These are phyloP conservation scores for Xylaria hypoxylon DNA, from an alignment of 2,329 filamentous ascomycete genomes.

Conservation along the genomic window DNA sequence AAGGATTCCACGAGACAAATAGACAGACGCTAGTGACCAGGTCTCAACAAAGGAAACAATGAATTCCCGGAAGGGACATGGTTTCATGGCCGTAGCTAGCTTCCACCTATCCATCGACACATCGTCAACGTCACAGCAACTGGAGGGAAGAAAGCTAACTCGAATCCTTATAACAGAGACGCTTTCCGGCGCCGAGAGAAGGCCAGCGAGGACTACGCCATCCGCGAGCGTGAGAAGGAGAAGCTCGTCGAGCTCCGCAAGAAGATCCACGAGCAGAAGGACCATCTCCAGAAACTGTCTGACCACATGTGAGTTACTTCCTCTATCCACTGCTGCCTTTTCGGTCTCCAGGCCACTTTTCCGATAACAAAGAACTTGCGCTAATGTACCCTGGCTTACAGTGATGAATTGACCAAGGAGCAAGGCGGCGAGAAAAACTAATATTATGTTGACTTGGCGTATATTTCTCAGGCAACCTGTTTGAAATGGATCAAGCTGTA, in stretches of 20 bases:
- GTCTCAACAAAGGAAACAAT: not conserved
- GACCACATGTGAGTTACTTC: constrained; percentile 79
- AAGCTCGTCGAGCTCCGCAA: constrained; percentile 84
- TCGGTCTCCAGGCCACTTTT: not conserved
- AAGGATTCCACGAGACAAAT: not conserved
- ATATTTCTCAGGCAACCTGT: not conserved
- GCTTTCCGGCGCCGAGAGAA: constrained; percentile 92
- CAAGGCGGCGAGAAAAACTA: constrained; percentile 76
- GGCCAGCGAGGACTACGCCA: constrained; percentile 85
- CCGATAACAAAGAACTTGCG: not conserved
- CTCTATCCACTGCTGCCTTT: not conserved
- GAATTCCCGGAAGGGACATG: not conserved
- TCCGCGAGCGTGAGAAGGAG: constrained; percentile 87
- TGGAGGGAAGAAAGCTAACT: constrained; percentile 26
- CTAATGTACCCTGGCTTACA: constrained; percentile 53
- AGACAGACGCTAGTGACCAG: not conserved
- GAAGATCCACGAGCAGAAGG: constrained; percentile 80
- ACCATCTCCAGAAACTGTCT: constrained; percentile 85
- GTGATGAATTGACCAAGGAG: constrained; percentile 80
- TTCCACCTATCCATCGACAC: not conserved
- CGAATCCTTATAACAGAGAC: constrained; percentile 68
- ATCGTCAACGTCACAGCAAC: not conserved
- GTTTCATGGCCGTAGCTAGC: not conserved
- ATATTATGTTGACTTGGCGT: constrained; percentile 4
- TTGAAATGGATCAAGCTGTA: constrained; percentile 14